Conservation (phyloP, 2,329 filamentous ascomycete species). For the Davidsoniella eucalypti region DNA sequence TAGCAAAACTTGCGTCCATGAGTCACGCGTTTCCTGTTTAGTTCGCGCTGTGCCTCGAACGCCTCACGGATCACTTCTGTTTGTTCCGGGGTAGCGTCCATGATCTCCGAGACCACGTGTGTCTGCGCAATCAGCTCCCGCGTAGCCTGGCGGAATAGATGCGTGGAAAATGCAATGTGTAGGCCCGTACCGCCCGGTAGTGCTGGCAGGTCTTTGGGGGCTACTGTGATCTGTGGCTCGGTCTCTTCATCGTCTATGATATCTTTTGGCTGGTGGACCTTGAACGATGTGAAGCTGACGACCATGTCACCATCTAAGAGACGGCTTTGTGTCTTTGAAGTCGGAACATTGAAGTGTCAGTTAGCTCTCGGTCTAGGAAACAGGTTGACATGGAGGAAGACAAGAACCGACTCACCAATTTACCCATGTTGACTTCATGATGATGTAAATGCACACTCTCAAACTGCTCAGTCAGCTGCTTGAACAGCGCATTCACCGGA, state of each 20-base stretch:
- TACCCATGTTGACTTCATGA: slow-evolving; percentile 5
- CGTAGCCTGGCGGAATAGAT: slow-evolving; percentile 7
- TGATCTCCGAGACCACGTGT: slow-evolving; percentile 1
- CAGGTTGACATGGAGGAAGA: too few species aligned
- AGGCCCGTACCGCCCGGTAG: background rate
- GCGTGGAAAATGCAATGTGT: slow-evolving; percentile 5
- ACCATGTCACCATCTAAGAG: slow-evolving; percentile 5
- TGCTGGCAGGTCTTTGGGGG: background rate
- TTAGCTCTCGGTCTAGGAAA: too few species aligned
- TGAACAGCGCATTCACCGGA: slow-evolving; percentile 4
- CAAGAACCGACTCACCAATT: slow-evolving; percentile 3
- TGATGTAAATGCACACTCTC: slow-evolving; percentile 2
- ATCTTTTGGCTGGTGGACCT: background rate
- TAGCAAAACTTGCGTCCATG: slow-evolving; percentile 12
- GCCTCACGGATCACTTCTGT: background rate
- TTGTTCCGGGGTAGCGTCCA: background rate
- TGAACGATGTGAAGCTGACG: slow-evolving; percentile 9
- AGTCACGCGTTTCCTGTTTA: slow-evolving; percentile 4
- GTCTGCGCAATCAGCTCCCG: slow-evolving; percentile 10
- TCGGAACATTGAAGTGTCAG: background rate
- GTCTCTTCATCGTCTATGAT: too few species aligned
- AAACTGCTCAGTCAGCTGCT: background rate
- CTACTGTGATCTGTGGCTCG: too few species aligned
- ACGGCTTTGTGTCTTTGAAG: background rate
- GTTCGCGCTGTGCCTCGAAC: background rate